phyloP scores from a whole-genome alignment of 2,329 filamentous ascomycete species.

The Diaporthe vexans region DNA sequence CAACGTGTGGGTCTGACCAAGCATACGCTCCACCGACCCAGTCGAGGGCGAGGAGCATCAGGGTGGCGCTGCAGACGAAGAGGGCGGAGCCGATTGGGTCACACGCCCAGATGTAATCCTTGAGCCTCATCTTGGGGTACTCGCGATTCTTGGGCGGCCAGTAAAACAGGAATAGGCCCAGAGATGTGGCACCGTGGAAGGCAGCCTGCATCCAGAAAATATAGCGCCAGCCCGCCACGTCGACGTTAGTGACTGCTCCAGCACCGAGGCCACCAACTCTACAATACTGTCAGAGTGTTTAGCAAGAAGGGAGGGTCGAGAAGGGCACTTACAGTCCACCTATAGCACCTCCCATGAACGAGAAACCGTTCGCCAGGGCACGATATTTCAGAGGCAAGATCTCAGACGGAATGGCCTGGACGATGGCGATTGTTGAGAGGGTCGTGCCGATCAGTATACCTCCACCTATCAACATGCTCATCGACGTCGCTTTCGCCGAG shows the following conservation, averaged over 20 bases:
- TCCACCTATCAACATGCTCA: conserved; percentile 70
- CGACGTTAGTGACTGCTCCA: conserved; percentile 64
- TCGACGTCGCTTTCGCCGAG: conserved; percentile 67
- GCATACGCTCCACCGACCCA: conserved; percentile 60
- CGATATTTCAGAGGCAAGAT: conserved; percentile 69
- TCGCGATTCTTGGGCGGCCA: conserved; percentile 57
- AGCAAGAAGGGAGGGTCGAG: not conserved
- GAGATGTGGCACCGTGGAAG: conserved; percentile 62
- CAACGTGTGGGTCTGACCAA: conserved; percentile 57
- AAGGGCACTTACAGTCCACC: conserved; percentile 59
- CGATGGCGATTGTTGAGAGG: conserved; percentile 67
- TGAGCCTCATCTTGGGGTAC: conserved; percentile 54
- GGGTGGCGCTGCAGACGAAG: conserved; percentile 58
- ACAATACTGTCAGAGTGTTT: not conserved
- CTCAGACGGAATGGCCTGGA: conserved; percentile 69
- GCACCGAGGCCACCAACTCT: conserved; percentile 64
- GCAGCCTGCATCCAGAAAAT: conserved; percentile 73
- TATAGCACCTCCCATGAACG: conserved; percentile 63
- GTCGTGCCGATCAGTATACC: conserved; percentile 69
- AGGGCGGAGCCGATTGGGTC: conserved; percentile 62
- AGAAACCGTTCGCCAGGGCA: conserved; percentile 67
- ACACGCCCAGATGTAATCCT: conserved; percentile 60
- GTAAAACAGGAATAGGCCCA: conserved; percentile 64
- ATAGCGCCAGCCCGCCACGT: conserved; percentile 63
- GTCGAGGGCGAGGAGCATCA: conserved; percentile 60